Base-by-base conservation (phyloP, 805 yeast species). In the Candida michaelii region DNA sequence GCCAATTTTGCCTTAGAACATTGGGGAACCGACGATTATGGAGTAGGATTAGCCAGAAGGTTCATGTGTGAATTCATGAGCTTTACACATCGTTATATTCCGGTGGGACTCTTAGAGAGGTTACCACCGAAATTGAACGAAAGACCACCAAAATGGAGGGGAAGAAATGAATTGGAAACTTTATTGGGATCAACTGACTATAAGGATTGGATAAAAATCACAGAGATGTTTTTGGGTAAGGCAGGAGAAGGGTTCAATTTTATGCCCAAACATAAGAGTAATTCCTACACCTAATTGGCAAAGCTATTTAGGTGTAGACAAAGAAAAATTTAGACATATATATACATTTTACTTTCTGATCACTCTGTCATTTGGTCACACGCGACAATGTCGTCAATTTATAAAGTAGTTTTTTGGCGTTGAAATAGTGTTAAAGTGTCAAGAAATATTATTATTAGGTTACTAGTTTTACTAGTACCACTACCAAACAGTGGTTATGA, bases 11-110 rank as follows among this genome's bases (percentile, higher is more conserved):
- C 99, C 0, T 73, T 93, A 51, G 89, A 89, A 53, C 98, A 93
- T 64, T 93, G 99, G 98, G 99, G 99, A 4, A 76, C 96, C 0
- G 99, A 93, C 59, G 96, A 88, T 54, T 91, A 83, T 62, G 99
- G 99, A 30, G 77, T 93, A 43, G 84, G 87, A 45, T 80, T 80
- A 50, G 83, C 96, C 11, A 82, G 99, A 63, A 74, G 98, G 55
- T 93, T 80, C 63, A 69, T 91, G 74, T 91, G 97, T 67, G 99
- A 93, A 65, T 93, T 89, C 63, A 71, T 93, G 59, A 85, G 96
- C 36, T 93, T 93, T 64, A 87, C 95, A 53, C 95, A 93, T 60
- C 73, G 99, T 53, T 93, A 93, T 62, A 80, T 91, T 41, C 99
- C 99, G 6, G 83, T 89, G 50, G 99, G 98, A 1, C 82, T 93